phyloP scores from a whole-genome alignment of 1,139 yeast genomes.

The Maudiozyma humilis region DNA sequence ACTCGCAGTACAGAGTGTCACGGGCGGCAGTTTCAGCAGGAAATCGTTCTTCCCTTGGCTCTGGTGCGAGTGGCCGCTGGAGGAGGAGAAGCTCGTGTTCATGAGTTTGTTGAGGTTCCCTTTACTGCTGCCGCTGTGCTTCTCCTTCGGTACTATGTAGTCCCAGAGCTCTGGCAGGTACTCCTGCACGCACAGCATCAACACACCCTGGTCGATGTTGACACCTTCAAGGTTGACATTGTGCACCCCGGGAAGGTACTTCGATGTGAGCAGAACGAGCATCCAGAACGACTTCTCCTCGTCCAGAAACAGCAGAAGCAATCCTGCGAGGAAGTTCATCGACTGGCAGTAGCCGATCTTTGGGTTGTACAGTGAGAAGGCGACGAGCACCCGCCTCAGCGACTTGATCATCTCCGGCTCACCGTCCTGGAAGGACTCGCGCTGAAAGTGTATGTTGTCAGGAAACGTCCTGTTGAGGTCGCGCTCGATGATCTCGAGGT shows the following conservation, averaged over 20 bases:
- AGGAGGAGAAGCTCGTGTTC: slow-evolving; percentile 6
- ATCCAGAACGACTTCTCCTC: slow-evolving; percentile 94
- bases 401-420: slow-evolving; percentile 65
- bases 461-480: slow-evolving; percentile 92
- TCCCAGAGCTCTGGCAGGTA: slow-evolving; percentile 78
- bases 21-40: slow-evolving; percentile 72
- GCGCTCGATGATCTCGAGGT: slow-evolving; percentile 85
- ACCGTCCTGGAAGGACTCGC: slow-evolving; percentile 22
- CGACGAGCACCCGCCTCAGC: slow-evolving; percentile 68
- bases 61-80: slow-evolving; percentile 17
- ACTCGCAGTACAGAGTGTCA: slow-evolving; percentile 86
- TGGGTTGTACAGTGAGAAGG: slow-evolving; percentile 83
- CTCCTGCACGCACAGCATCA: slow-evolving; percentile 79
- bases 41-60: slow-evolving; percentile 42
- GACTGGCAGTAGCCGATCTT: slow-evolving; percentile 94
- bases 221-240: slow-evolving; percentile 88
- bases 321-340: slow-evolving; percentile 82
- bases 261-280: slow-evolving; percentile 81
- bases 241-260: slow-evolving; percentile 85
- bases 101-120: slow-evolving; percentile 12
- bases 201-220: slow-evolving; percentile 88
- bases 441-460: slow-evolving; percentile 71
- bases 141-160: slow-evolving; percentile 33
- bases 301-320: slow-evolving; percentile 69
- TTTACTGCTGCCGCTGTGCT: slow-evolving; percentile 11